A percentile compares a stretch with the other conserved stretches of the same genome.
Evolutionary conservation across 805 yeast genomes (phyloP).

Genomic region (Starmerella potacharoeniae): DNA sequence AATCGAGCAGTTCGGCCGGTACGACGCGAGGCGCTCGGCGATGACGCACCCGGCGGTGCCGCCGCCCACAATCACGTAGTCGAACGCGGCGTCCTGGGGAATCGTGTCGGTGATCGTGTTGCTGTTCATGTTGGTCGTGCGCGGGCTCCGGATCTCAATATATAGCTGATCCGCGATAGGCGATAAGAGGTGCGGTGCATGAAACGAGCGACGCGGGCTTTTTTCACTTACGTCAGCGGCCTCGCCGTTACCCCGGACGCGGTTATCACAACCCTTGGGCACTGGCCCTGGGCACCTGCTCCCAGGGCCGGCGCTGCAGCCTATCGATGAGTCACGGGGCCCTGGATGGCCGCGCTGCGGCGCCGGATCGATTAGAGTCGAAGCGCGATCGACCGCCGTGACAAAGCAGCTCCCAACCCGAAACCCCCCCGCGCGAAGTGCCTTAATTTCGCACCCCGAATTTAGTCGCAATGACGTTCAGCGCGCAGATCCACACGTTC

Average conservation of each 20-base stretch:
- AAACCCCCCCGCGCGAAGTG: neutral
- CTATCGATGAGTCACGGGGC: neutral
- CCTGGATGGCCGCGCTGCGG: neutral
- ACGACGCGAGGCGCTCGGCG: constrained; percentile 28
- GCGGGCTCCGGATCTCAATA: neutral
- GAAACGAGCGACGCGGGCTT: neutral
- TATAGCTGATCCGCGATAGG: neutral
- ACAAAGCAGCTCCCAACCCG: neutral
- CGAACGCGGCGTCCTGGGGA: constrained; percentile 10
- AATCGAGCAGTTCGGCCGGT: constrained; percentile 24
- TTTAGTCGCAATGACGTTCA: constrained; percentile 11
- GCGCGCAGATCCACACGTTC: constrained; percentile 9
- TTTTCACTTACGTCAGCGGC: neutral
- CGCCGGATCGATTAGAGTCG: neutral
- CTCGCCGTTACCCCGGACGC: neutral
- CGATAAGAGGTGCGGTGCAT: neutral
- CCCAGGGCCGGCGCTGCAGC: no score
- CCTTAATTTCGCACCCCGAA: neutral
- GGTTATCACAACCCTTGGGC: neutral
- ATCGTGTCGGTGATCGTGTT: constrained; percentile 4
- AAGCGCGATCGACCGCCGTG: neutral
- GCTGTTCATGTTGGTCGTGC: neutral
- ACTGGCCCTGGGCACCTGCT: neutral
- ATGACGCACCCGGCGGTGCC: constrained; percentile 30
- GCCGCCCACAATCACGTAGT: constrained; percentile 26